Conservation (phyloP, 2,329 filamentous ascomycete genomes). For the Zymoseptoria passerinii region DNA sequence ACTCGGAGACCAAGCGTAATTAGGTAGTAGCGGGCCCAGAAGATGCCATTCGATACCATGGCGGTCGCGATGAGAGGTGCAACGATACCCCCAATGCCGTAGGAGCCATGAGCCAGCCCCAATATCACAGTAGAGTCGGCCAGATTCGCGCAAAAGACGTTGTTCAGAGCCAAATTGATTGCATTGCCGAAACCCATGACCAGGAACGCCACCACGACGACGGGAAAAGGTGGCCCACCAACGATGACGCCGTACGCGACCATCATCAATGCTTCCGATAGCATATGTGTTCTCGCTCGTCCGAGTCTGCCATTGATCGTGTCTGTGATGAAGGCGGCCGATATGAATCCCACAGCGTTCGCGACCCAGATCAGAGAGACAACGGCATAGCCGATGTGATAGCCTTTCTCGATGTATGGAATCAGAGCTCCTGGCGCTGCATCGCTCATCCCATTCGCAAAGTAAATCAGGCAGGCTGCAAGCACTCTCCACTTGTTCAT, state of each 20-base stretch:
- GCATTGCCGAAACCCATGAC: conserved; percentile 50
- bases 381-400: conserved; percentile 65
- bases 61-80: conserved; percentile 69
- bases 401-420: conserved; percentile 70
- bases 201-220: conserved; percentile 53
- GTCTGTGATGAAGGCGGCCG: conserved; percentile 63
- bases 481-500: conserved; percentile 65
- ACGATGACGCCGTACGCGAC: conserved; percentile 58
- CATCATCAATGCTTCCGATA: conserved; percentile 50
- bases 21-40: conserved; percentile 68
- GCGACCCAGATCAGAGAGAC: conserved; percentile 67
- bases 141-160: conserved; percentile 49
- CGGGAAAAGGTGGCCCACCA: conserved; percentile 60
- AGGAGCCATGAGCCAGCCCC: conserved; percentile 59
- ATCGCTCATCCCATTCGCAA: conserved; percentile 66
- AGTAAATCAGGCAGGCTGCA: conserved; percentile 55
- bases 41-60: conserved; percentile 52
- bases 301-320: conserved; percentile 54
- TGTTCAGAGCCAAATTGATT: conserved; percentile 46
- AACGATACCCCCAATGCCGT: conserved; percentile 43
- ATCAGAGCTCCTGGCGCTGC: conserved; percentile 64
- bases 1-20: conserved; percentile 53
- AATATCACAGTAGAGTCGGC: conserved; percentile 45
- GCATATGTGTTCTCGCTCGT: conserved; percentile 53
- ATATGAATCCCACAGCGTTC: conserved; percentile 54